Percentiles rank a stretch among this genome's conserved stretches.
phyloP scores from a whole-genome alignment of 306 rosid genomes.

The Dalbergia oliveri region DNA sequence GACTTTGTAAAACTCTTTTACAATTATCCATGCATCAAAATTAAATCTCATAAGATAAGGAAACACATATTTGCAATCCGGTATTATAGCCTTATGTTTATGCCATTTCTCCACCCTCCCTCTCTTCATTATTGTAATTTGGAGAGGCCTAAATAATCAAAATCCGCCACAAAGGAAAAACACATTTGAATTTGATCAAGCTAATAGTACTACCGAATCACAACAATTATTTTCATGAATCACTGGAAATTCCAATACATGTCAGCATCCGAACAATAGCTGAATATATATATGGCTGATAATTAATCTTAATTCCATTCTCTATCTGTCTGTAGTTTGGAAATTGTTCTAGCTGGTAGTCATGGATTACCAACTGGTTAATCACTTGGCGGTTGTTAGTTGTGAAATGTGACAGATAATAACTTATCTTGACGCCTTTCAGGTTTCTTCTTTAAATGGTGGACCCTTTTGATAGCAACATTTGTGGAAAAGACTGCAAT shows the following conservation, averaged over 20 bases:
- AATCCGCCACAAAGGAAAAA: not conserved
- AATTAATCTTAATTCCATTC: not conserved
- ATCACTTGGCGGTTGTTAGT: constrained; percentile 7
- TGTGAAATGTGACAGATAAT: not conserved
- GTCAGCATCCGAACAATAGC: not conserved
- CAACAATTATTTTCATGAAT: not conserved
- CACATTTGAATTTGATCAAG: not conserved
- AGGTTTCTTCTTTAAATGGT: constrained; percentile 29
- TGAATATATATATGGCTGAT: not conserved
- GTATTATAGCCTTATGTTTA: not conserved
- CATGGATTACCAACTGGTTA: constrained; percentile 8
- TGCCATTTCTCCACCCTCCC: constrained; percentile 1
- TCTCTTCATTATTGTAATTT: not conserved
- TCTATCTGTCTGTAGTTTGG: not conserved
- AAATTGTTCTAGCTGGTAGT: constrained; percentile 2
- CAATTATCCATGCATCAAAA: too few relatives aligned
- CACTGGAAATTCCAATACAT: not conserved
- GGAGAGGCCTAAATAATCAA: not conserved
- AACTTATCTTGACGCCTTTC: constrained; percentile 17
- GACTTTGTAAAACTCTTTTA: too few relatives aligned
- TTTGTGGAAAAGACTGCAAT: constrained; percentile 45
- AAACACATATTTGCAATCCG: not conserved
- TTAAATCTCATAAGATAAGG: not conserved
- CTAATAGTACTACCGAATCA: not conserved
- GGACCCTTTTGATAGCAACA: constrained; percentile 54